Percentiles rank a stretch among this genome's conserved stretches.
These are phyloP conservation scores for Macrolepiota albuminosa DNA, from an alignment of 768 basidiomycete species.

Conservation along the genomic window DNA sequence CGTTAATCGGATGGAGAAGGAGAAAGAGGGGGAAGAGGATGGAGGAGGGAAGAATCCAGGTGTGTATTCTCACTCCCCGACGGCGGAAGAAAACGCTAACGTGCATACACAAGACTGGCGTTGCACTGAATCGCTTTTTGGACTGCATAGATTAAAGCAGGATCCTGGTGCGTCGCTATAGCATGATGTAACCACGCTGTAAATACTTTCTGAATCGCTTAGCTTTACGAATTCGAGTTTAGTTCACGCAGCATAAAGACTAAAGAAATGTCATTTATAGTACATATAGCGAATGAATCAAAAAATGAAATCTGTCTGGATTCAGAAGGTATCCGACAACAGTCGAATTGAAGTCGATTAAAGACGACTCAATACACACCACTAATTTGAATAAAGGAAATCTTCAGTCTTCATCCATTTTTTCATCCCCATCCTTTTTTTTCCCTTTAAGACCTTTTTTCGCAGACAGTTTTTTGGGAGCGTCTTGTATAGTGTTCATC, in stretches of 20 bases:
- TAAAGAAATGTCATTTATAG: not conserved
- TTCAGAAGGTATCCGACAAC: no score
- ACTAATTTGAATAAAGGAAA: no score
- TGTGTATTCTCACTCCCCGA: constrained; percentile 4
- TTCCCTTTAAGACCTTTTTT: no score
- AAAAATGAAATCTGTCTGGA: no score
- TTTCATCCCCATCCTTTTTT: no score
- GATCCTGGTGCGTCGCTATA: not conserved
- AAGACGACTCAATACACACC: no score
- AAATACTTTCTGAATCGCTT: not conserved
- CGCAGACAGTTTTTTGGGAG: no score
- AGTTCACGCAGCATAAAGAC: not conserved
- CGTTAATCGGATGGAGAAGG: constrained; percentile 41
- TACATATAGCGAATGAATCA: no score
- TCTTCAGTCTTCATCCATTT: no score
- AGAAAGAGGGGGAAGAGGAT: constrained; percentile 27
- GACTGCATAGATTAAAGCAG: not conserved
- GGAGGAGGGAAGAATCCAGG: constrained; percentile 47
- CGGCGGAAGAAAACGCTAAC: not conserved
- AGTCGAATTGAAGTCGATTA: no score
- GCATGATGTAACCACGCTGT: not conserved
- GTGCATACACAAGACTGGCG: constrained; percentile 37
- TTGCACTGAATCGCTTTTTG: constrained; percentile 52
- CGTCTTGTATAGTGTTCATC: no score
- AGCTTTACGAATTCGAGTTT: not conserved